Evolutionary conservation across 345 rosid species (phyloP), one percentile per base, ranked within the genome.

Genomic region (Erodium maritimum): DNA sequence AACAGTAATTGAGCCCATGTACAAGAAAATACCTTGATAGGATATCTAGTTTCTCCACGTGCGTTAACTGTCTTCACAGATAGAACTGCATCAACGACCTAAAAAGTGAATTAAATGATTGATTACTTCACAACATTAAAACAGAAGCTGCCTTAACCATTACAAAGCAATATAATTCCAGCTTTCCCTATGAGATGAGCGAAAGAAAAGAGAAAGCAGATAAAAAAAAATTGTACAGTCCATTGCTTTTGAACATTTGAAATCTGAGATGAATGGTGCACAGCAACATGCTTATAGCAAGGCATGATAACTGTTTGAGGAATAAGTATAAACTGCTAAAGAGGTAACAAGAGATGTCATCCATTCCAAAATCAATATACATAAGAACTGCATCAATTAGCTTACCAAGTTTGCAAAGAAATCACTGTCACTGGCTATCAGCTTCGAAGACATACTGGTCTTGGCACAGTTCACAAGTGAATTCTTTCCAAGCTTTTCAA

Each of bases 391-490:
- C 10, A 12, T 37, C 14, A 37, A 37, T 11, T 37, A 11, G 34
- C 70, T 54, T 82, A 90, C 99, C 97, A 90, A 52, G 77, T 87
- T 82, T 11, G 99, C 96, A 58, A 90, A 93, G 77, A 87, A 82
- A 80, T 93, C 88, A 55, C 95, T 85, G 77, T 93, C 96, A 65
- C 75, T 81, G 55, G 86, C 85, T 74, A 94, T 87, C 77, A 94
- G 71, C 79, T 90, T 94, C 1, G 99, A 94, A 57, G 99, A 93
- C 95, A 93, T 90, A 78, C 96, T 90, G 54, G 97, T 93, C 73
- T 93, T 93, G 48, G 97, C 99, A 73, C 91, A 90, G 71, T 90
- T 93, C 54, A 93, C 68, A 52, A 94, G 73, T 69, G 91, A 87
- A 71, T 78, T 89, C 68, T 87, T 94, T 55, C 97, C 96, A 51